Percentiles rank a stretch among this genome's conserved stretches.
Conservation (phyloP, 441 rosid species). For the Flueggea neowawraea region DNA sequence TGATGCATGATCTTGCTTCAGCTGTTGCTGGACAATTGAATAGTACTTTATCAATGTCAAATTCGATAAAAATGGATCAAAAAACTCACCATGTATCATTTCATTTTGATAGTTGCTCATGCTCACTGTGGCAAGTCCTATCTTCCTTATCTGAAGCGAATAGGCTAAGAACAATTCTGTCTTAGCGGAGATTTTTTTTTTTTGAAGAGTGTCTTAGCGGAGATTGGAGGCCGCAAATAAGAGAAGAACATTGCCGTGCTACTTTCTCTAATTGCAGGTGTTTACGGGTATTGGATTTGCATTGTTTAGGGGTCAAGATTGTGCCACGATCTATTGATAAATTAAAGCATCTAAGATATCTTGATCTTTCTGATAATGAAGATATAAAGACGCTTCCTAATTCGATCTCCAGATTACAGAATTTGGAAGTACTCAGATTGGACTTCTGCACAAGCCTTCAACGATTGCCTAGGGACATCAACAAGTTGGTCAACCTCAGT, state of each 20-base stretch:
- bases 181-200: background rate
- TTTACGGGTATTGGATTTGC: slow-evolving; percentile 12
- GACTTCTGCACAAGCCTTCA: slow-evolving; percentile 5
- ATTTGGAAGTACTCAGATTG: slow-evolving; percentile 4
- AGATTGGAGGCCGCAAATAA: background rate
- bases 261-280: slow-evolving; percentile 1
- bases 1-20: slow-evolving; percentile 22
- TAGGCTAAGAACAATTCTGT: background rate
- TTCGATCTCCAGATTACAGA: background rate
- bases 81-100: slow-evolving; percentile 1
- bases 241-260: background rate
- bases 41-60: background rate
- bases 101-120: background rate
- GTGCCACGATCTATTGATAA: slow-evolving; percentile 3
- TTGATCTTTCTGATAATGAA: slow-evolving; percentile 2
- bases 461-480: slow-evolving; percentile 13
- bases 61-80: background rate
- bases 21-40: slow-evolving; percentile 11
- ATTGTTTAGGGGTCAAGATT: background rate
- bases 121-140: background rate
- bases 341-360: slow-evolving; percentile 8
- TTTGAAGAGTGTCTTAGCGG: too few species aligned
- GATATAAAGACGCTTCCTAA: background rate
- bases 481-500: slow-evolving; percentile 13
- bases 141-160: background rate